These are phyloP conservation scores for Cryptosporidium baileyi DNA, from an alignment of 169 alveolate species.

Conservation along the genomic window DNA sequence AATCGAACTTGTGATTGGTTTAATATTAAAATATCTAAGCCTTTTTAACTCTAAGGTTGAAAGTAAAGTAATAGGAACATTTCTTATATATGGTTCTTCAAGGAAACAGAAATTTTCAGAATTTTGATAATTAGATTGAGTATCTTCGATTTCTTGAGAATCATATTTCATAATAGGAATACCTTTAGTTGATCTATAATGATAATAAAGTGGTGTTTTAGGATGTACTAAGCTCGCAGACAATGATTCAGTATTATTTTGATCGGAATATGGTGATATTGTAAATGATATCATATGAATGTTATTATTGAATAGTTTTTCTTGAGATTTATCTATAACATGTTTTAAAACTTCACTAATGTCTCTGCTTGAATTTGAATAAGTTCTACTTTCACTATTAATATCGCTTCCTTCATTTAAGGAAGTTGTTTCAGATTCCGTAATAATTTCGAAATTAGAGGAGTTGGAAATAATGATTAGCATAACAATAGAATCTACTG, in stretches of 20 bases:
- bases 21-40: constrained; percentile 22
- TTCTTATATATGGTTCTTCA: constrained; percentile 54
- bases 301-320: constrained; percentile 6
- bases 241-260: constrained; percentile 20
- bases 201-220: constrained; percentile 40
- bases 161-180: constrained; percentile 1
- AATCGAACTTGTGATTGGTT: constrained; percentile 33
- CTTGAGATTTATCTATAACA: neutral
- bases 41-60: constrained; percentile 50
- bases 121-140: neutral
- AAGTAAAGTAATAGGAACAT: constrained; percentile 17
- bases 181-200: constrained; percentile 12
- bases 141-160: neutral
- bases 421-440: neutral
- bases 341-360: neutral
- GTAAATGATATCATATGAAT: constrained; percentile 48
- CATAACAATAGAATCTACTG: constrained; percentile 26
- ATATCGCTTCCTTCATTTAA: neutral
- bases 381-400: neutral
- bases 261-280: constrained; percentile 3
- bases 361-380: neutral
- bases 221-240: constrained; percentile 52
- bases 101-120: neutral
- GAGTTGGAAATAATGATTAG: constrained; percentile 8
- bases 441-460: neutral